Conservation (phyloP, 352 stramenopile species). For the Pythium angustatum region DNA sequence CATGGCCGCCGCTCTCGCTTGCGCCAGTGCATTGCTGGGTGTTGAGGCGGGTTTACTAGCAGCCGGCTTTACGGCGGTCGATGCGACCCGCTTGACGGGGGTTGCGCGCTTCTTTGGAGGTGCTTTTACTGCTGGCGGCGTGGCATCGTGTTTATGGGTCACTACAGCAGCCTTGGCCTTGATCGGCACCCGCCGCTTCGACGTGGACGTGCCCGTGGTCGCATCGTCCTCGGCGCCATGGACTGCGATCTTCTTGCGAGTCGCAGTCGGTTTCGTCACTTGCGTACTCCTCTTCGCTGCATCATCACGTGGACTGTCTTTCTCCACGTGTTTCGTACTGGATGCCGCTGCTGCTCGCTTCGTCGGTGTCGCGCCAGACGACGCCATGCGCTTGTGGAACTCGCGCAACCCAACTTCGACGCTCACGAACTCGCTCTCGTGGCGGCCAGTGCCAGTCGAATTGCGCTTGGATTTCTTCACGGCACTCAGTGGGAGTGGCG, state of each 20-base stretch:
- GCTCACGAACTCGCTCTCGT: constrained; percentile 71
- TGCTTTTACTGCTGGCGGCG: background rate
- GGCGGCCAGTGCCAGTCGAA: background rate
- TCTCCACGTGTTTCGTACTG: background rate
- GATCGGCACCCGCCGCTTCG: background rate
- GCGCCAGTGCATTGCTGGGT: constrained; percentile 33
- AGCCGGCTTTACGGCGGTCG: constrained; percentile 3
- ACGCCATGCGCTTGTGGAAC: constrained; percentile 56
- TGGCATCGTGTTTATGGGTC: background rate
- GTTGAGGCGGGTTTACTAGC: constrained; percentile 11
- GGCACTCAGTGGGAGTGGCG: background rate
- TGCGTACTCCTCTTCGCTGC: background rate
- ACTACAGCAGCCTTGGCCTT: constrained; percentile 7
- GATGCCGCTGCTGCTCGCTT: constrained; percentile 12
- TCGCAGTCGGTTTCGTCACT: constrained; percentile 4
- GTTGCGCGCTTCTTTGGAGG: background rate
- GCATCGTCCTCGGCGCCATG: background rate
- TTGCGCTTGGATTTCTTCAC: constrained; percentile 27
- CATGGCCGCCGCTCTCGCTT: constrained; percentile 46
- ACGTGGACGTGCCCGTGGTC: constrained; percentile 17
- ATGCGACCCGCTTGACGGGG: background rate
- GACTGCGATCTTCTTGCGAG: constrained; percentile 3
- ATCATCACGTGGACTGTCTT: background rate
- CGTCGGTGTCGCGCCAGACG: constrained; percentile 12
- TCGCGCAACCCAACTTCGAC: constrained; percentile 74